Conservation (phyloP, 1,284 basidiomycete genomes). For the Puccinia horiana region DNA sequence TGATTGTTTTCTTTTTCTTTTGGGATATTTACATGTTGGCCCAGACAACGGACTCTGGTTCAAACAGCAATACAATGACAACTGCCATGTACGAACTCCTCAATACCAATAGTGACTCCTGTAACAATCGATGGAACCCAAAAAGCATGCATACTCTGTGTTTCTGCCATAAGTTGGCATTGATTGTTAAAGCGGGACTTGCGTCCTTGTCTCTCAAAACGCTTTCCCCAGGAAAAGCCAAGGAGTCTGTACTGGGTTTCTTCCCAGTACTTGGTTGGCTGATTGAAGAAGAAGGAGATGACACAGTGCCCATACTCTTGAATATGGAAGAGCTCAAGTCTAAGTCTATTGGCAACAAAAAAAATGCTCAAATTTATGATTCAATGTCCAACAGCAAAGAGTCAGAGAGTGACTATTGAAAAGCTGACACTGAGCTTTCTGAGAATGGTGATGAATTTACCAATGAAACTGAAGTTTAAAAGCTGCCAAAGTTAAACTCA, state of each 20-base stretch:
- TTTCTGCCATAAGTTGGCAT: neutral
- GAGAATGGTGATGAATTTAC: neutral
- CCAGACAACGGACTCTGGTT: neutral
- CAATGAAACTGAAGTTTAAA: neutral
- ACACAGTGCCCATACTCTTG: too few relatives aligned
- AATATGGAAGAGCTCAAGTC: too few relatives aligned
- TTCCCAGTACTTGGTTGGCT: neutral
- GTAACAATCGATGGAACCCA: neutral
- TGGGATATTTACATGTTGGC: too few relatives aligned
- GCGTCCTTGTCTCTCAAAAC: neutral
- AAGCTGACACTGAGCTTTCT: neutral
- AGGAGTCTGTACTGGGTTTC: neutral
- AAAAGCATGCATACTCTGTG: neutral
- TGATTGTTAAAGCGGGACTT: neutral
- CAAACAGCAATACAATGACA: conserved; percentile 5
- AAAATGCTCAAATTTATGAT: too few relatives aligned
- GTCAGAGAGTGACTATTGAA: neutral
- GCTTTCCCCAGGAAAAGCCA: neutral
- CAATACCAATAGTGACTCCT: neutral
- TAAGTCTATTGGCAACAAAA: too few relatives aligned
- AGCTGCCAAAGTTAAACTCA: too few relatives aligned
- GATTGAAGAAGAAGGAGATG: neutral
- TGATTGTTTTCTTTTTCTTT: too few relatives aligned
- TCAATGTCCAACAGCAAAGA: too few relatives aligned
- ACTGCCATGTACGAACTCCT: neutral